Percentiles rank a stretch among this genome's conserved stretches.
Conservation (phyloP, 495 filamentous ascomycete species). For the Cercophora samala region DNA sequence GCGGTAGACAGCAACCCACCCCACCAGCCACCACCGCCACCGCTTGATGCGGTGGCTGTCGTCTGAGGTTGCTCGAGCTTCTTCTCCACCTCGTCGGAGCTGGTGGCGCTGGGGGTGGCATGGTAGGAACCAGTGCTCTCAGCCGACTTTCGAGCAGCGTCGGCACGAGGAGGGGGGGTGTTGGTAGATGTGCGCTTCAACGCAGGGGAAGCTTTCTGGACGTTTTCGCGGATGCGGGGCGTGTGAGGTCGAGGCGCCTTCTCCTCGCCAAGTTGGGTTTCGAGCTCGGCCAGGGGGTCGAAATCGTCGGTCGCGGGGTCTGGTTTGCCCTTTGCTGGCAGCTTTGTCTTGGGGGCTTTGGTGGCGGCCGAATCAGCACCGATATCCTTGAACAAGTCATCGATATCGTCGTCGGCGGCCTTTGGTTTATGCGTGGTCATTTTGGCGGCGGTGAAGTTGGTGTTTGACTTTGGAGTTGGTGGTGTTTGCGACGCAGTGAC, state of each 20-base stretch:
- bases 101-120: slow-evolving; percentile 50
- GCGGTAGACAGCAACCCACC: slow-evolving; percentile 74
- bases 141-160: slow-evolving; percentile 59
- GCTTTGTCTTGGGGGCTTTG: slow-evolving; percentile 46
- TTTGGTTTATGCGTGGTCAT: slow-evolving; percentile 46
- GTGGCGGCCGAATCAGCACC: slow-evolving; percentile 46
- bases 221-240: slow-evolving; percentile 64
- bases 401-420: slow-evolving; percentile 68
- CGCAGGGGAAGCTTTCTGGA: slow-evolving; percentile 50
- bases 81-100: slow-evolving; percentile 50
- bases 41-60: slow-evolving; percentile 30
- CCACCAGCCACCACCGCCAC: slow-evolving; percentile 80
- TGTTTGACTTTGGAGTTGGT: neutral
- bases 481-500: neutral
- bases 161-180: slow-evolving; percentile 54
- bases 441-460: slow-evolving; percentile 12
- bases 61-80: slow-evolving; percentile 48
- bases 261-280: slow-evolving; percentile 63
- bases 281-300: slow-evolving; percentile 83
- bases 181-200: slow-evolving; percentile 54
- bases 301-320: slow-evolving; percentile 74
- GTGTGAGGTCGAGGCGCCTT: slow-evolving; percentile 76
- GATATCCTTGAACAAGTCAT: slow-evolving; percentile 76
- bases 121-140: slow-evolving; percentile 70
- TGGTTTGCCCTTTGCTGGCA: slow-evolving; percentile 45